Evolutionary conservation across 2,329 filamentous ascomycete species (phyloP), one percentile per base, ranked within the genome.

Genomic region (Bisporella sp.): DNA sequence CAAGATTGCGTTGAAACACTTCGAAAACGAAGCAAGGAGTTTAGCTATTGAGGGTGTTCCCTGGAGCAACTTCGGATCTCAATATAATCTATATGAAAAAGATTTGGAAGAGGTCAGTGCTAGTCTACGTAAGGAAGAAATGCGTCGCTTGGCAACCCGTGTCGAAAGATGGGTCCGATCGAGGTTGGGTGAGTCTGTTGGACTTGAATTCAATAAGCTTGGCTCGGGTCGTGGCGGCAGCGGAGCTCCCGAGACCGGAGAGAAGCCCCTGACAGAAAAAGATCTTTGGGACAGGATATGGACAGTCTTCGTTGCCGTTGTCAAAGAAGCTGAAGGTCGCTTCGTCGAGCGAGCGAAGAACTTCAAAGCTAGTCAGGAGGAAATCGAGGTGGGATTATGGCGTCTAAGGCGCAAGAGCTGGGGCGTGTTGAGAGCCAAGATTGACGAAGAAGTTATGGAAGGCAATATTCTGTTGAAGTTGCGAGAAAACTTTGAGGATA

Each of bases 381-480:
- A 99, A 71, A 89, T 96, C 21, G 87, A 95, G 54, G 81, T 96
- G 49, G 93, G 93, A 13, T 76, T 96, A 21, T 99, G 93, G 92
- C 82, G 91, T 50, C 72, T 99, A 57, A 84, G 92, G 52, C 83
- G 92, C 57, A 97, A 97, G 76, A 93, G 89, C 54, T 99, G 93
- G 93, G 85, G 85, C 40, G 91, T 92, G 11, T 75, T 99, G 54
- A 81, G 89, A 43, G 85, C 89, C 53, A 93, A 89, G 73, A 87
- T 99, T 55, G 92, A 97, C 35, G 93, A 99, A 65, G 93, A 99
- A 70, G 89, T 96, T 65, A 95, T 95, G 83, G 93, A 97, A 71
- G 92, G 92, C 62, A 99, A 97, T 65, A 83, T 99, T 48, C 74
- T 97, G 33, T 76, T 97, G 59, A 99, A 99, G 74, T 80, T 99